Evolutionary conservation across 768 basidiomycete species (phyloP), one percentile per base, ranked within the genome.

Genomic region (Calocybe indica): DNA sequence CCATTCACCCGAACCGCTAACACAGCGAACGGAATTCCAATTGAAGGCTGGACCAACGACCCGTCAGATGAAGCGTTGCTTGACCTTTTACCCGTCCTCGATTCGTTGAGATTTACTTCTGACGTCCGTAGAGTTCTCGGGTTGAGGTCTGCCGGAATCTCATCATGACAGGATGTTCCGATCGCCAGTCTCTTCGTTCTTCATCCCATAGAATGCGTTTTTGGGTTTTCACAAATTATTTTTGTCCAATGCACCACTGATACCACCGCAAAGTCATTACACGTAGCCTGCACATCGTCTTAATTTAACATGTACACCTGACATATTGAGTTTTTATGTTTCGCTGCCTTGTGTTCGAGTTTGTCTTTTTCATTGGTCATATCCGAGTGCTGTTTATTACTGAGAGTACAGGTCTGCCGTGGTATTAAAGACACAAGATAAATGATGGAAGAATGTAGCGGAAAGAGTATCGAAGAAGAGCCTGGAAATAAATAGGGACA

Each of bases 11-110:
- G 50, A 40, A 40, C 43, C 38, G 45, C 8, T 22, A 22, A 10
- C 45, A 39, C 62, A 98, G 96, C 91, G 45, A 99, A 99, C 64
- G 96, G 93, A 45, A 92, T 99, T 60, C 96, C 96, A 32, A 92
- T 99, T 67, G 95, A 98, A 74, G 96, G 96, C 42, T 98, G 96
- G 96, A 97, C 93, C 15, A 86, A 93, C 51, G 96, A 99, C 68
- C 94, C 92, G 31, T 82, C 85, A 50, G 96, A 99, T 69, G 92
- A 98, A 68, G 96, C 95, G 14, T 73, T 99, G 47, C 83, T 99
- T 47, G 94, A 98, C 70, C 78, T 97, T 43, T 71, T 99, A 22
- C 96, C 96, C 13, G 85, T 99, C 45, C 80, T 99, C 45, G 96
- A 99, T 65, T 95, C 92, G 40, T 70, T 99, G 52, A 80, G 96